Conservation (phyloP, 805 yeast genomes). For the Barnettozyma botsteinii region DNA sequence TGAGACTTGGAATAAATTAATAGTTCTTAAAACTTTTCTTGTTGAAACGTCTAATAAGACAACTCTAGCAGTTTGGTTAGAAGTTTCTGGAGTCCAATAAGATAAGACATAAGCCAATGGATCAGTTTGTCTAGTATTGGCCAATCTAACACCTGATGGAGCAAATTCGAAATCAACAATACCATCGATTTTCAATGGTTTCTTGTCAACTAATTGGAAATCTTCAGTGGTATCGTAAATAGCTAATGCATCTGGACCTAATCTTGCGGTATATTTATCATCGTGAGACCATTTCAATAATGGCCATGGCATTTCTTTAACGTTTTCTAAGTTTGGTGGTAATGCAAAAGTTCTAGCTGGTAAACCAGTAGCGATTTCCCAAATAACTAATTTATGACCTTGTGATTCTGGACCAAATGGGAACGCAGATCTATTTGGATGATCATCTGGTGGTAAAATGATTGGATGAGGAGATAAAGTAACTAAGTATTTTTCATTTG, state of each 20-base stretch:
- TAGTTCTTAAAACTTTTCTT: constrained; percentile 77
- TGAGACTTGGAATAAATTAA: constrained; percentile 90
- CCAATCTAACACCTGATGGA: constrained; percentile 74
- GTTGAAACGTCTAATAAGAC: constrained; percentile 83
- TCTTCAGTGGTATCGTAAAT: constrained; percentile 72
- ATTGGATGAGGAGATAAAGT: constrained; percentile 88
- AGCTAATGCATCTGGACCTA: constrained; percentile 88
- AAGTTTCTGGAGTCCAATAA: constrained; percentile 95
- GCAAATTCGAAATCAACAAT: constrained; percentile 92
- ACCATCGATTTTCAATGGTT: constrained; percentile 76
- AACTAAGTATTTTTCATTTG: constrained; percentile 83
- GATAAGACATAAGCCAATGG: constrained; percentile 65
- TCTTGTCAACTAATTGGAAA: constrained; percentile 81
- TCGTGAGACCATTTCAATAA: constrained; percentile 92
- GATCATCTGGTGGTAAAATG: constrained; percentile 56
- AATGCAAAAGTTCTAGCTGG: constrained; percentile 88
- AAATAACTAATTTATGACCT: constrained; percentile 89
- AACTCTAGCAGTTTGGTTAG: constrained; percentile 93
- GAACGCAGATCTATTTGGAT: constrained; percentile 58
- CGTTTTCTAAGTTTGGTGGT: constrained; percentile 61
- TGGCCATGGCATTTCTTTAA: constrained; percentile 85
- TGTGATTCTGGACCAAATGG: constrained; percentile 85
- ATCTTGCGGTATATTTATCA: constrained; percentile 90
- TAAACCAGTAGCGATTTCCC: constrained; percentile 83
- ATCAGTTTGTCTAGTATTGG: constrained; percentile 46